phyloP scores from a whole-genome alignment of 345 rosid genomes.

The Brassica rapa region DNA sequence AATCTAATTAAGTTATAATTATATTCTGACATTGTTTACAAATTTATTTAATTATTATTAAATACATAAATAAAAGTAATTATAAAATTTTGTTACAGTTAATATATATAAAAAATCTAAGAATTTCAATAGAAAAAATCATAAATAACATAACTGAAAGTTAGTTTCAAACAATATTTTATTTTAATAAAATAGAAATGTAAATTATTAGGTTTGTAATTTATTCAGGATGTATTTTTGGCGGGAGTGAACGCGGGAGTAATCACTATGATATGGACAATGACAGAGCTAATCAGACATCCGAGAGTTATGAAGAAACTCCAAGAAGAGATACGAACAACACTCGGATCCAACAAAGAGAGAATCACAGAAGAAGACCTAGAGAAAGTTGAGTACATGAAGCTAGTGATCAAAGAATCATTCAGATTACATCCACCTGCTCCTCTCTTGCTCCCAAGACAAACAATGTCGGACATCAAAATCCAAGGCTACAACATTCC shows the following conservation, averaged over 20 bases:
- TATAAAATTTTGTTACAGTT: too few relatives aligned
- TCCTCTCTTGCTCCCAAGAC: not conserved
- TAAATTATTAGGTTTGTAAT: not conserved
- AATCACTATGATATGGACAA: constrained; percentile 48
- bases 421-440: not conserved
- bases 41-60: too few relatives aligned
- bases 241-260: constrained; percentile 51
- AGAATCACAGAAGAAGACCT: constrained; percentile 33
- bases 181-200: too few relatives aligned
- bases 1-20: too few relatives aligned
- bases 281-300: constrained; percentile 39
- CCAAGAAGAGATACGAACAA: constrained; percentile 50
- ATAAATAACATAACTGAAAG: too few relatives aligned
- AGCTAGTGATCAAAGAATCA: not conserved
- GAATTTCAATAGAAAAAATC: too few relatives aligned
- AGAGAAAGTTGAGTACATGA: not conserved
- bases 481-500: not conserved
- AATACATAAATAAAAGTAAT: too few relatives aligned
- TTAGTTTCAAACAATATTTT: too few relatives aligned
- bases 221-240: constrained; percentile 37
- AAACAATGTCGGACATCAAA: not conserved
- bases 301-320: constrained; percentile 56
- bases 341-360: constrained; percentile 34
- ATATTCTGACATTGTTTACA: too few relatives aligned
- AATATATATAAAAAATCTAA: too few relatives aligned